These are phyloP conservation scores for Insectozyma bohioensis DNA, from an alignment of 1,139 yeast genomes.

Conservation along the genomic window DNA sequence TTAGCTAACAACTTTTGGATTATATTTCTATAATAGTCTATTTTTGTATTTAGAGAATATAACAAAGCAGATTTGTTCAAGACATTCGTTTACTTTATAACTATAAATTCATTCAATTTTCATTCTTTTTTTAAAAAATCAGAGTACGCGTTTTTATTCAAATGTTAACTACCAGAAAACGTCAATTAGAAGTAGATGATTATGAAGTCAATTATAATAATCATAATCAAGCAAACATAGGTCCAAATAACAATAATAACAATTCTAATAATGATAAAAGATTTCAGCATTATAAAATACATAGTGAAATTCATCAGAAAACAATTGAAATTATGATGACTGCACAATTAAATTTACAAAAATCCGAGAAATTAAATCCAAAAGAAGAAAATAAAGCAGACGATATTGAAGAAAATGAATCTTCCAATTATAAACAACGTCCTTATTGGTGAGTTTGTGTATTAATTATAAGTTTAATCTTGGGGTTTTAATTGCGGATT, in stretches of 20 bases:
- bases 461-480: no score
- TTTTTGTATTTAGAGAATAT: no score
- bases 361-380: no score
- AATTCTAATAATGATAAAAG: constrained; percentile 10
- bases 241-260: background rate
- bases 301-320: constrained; percentile 28
- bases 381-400: constrained; percentile 13
- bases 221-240: no score
- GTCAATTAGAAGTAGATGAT: constrained; percentile 8
- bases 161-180: constrained; percentile 11
- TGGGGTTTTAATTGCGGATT: no score
- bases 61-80: no score
- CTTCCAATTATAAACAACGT: constrained; percentile 10
- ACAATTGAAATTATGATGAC: constrained; percentile 34
- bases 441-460: constrained; percentile 12
- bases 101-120: no score
- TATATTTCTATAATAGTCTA: no score
- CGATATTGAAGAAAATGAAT: background rate
- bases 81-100: no score
- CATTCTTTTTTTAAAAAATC: no score
- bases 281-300: constrained; percentile 27
- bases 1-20: no score
- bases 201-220: background rate
- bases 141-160: background rate
- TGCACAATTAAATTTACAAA: constrained; percentile 19